Evolutionary conservation across 1,284 basidiomycete species (phyloP), one percentile per base, ranked within the genome.

Genomic region (Ganoderma sinense): DNA sequence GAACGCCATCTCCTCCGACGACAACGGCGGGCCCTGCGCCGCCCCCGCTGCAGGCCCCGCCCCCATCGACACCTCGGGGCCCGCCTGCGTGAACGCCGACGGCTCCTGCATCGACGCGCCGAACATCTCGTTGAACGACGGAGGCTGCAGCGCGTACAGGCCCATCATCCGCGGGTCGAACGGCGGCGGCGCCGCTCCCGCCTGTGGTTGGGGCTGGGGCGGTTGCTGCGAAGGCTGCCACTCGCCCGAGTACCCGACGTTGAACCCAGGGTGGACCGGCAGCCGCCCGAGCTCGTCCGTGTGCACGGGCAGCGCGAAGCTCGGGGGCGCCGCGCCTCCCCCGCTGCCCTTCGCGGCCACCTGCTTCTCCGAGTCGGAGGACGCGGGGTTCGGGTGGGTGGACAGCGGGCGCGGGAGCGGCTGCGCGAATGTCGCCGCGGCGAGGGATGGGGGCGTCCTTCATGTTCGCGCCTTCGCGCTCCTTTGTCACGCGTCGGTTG

Each of bases 281-380:
- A 89, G 75, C 29, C 85, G 79, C 1, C 84, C 89, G 2, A 92
- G 80, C 59, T 91, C 89, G 63, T 89, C 83, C 73, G 85, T 90
- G 73, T 89, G 89, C 51, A 89, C 81, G 0, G 90, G 90, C 2
- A 91, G 79, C 61, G 71, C 65, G 65, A 76, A 77, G 45, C 56
- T 64, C 40, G 67, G 66, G 53, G 55, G 48, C 55, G 31, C 65
- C 23, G 64, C 36, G 59, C 16, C 16, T 39, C 60, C 26, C n/a
- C 33, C 18, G 55, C 43, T 51, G 48, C 56, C 51, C 48, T 18
- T 41, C 20, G 55, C n/a, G 16, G 53, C 18, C 14, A 23, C 39
- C 8, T 62, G 68, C 53, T 61, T 55, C 31, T 68, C 71, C 14
- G 68, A 63, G 36, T 55, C 88, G 69, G 88, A 87, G 29, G 88